Evolutionary conservation across 768 basidiomycete species (phyloP), one percentile per base, ranked within the genome.

Genomic region (Tricholoma sp.): DNA sequence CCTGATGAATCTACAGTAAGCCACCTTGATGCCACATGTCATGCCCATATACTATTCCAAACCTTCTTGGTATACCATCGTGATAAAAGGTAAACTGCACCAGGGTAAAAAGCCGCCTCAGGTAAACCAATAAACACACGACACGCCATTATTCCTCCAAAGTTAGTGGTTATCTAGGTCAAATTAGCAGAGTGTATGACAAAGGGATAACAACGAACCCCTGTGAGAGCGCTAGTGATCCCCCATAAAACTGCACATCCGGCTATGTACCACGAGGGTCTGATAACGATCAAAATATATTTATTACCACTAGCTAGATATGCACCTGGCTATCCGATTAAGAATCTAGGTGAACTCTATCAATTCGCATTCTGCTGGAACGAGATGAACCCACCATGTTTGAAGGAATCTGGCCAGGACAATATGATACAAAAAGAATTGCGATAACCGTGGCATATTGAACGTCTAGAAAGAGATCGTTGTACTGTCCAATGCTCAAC

Each of bases 51-150:
- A 17, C 5, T 13, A 44, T 39, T 20, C 31, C 44, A 17, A 24
- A 73, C 85, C 79, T 86, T 79, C 60, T 72, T 79, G 1, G 81
- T 82, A 56, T 83, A 82, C 80, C 80, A 82, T 20, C 79, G 71
- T n/a, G 79, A 80, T 2, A 81, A 69, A 10, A 77, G 66, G 56
- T 72, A 76, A 7, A 74, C 63, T 5, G 76, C 70, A 4, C 85
- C 85, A 8, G 86, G 85, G 67, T 84, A 86, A 60, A 87, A 86
- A 1, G 83, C 83, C 10, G 84, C 79, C 63, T 86, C 86, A 0
- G 85, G 83, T 8, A 88, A 59, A 4, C 86, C 85, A 37, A 86
- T 79, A 63, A 83, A 84, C 12, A 87, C 62, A 15, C 86, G 77
- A 57, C 82, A 84, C 11, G 75, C 71, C 15, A 85, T 56, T 18